Evolutionary conservation across 805 yeast species (phyloP), one percentile per base, ranked within the genome.

Genomic region (Pichia nanzhaoensis): DNA sequence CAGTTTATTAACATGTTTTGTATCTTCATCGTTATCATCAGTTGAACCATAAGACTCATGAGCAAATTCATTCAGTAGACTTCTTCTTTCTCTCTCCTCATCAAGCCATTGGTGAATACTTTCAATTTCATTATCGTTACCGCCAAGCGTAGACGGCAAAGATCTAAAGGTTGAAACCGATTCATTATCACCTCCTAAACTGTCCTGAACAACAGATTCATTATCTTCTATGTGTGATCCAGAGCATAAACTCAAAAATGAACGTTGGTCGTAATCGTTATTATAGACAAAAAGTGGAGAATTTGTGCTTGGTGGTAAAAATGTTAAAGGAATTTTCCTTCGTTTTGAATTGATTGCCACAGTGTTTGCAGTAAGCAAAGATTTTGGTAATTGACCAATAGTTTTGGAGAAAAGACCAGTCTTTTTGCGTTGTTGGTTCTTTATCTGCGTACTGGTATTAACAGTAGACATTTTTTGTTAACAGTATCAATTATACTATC

Each of bases 251-350:
- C 68, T 64, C 24, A 65, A 45, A 47, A 65, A 65, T 2, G 68
- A 64, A 27, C 69, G 49, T 42, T 60, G 64, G 42, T 65, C 69
- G 22, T 45, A 51, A 22, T 57, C 60, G 41, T 56, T 58, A 42
- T 54, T 59, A 45, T 64, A 64, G 10, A 64, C 57, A 48, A 64
- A 64, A 32, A 63, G 50, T 1, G 68, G 69, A 16, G 67, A 63
- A 39, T 57, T 55, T 1, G 67, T 64, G 45, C 68, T 62, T 4
- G 68, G 69, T 1, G 68, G 68, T 17, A 65, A 56, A 46, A 65
- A 65, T 33, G 64, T 64, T 33, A 65, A 45, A 1, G 68, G 65
- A 16, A 63, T 57, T 45, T 62, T 63, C 19, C 67, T 52, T 38
- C 68, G 51, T 45, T 61, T 63, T 12, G 64, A 59, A 49, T 63